A percentile compares a stretch with the other conserved stretches of the same genome.
phyloP scores from a whole-genome alignment of 2,329 filamentous ascomycete species.

The Trichoderma koningiopsis region DNA sequence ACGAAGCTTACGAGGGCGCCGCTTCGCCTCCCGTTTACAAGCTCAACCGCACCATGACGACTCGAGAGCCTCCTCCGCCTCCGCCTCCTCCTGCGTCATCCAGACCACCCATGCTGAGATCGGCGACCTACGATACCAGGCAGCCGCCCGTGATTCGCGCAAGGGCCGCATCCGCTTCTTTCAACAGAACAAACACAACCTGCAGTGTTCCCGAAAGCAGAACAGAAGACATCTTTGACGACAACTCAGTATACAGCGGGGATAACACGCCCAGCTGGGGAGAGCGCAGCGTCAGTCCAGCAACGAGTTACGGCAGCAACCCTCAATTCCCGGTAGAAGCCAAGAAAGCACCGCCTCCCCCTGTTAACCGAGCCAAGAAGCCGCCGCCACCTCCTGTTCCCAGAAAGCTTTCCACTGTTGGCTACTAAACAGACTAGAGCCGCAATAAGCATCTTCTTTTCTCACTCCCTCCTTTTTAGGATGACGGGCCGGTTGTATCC shows the following conservation, averaged over 20 bases:
- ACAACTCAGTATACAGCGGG: slow-evolving; percentile 53
- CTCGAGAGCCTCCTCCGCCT: slow-evolving; percentile 30
- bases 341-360: slow-evolving; percentile 59
- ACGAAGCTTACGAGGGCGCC: slow-evolving; percentile 34
- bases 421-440: slow-evolving; percentile 21
- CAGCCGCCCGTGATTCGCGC: slow-evolving; percentile 30
- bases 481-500: background rate
- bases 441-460: background rate
- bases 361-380: slow-evolving; percentile 55
- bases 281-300: slow-evolving; percentile 56
- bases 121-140: slow-evolving; percentile 45
- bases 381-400: slow-evolving; percentile 57
- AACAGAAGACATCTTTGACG: slow-evolving; percentile 51
- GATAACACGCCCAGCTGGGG: slow-evolving; percentile 55
- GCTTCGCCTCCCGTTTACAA: slow-evolving; percentile 40
- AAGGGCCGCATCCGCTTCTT: slow-evolving; percentile 42
- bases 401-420: slow-evolving; percentile 34
- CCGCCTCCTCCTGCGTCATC: slow-evolving; percentile 41
- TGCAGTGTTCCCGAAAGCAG: slow-evolving; percentile 33
- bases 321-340: slow-evolving; percentile 38
- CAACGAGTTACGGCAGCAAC: slow-evolving; percentile 59
- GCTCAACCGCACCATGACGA: slow-evolving; percentile 33
- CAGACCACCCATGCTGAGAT: slow-evolving; percentile 41
- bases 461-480: background rate
- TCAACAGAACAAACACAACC: slow-evolving; percentile 48